Evolutionary conservation across 352 stramenopile species (phyloP).

Genomic region (Phytophthora uliginosa): DNA sequence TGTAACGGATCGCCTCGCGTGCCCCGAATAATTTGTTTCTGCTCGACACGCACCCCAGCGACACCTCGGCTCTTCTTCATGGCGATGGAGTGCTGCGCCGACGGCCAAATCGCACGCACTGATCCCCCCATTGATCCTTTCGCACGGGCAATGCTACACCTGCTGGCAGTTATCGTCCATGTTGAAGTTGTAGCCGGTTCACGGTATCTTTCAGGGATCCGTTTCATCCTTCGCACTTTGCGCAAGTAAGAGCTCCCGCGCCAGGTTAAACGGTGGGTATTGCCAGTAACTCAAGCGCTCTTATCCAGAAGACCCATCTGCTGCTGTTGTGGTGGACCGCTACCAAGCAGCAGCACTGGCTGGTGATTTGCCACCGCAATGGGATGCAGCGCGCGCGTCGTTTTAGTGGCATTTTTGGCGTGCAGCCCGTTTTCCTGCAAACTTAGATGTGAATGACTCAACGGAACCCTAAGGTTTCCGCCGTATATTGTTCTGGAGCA

Average conservation of each 20-base stretch:
- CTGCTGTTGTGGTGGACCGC: too few relatives aligned
- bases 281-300: not conserved
- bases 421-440: constrained; percentile 18
- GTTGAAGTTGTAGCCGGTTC: constrained; percentile 44
- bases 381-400: constrained; percentile 9
- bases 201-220: constrained; percentile 29
- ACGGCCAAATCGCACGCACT: constrained; percentile 15
- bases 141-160: not conserved
- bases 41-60: constrained; percentile 4
- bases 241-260: too few relatives aligned
- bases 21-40: constrained; percentile 42
- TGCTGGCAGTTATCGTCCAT: constrained; percentile 14
- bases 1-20: constrained; percentile 28
- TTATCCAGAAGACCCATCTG: not conserved
- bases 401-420: constrained; percentile 27
- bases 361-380: not conserved
- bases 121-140: not conserved
- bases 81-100: not conserved
- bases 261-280: not conserved
- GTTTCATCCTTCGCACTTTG: constrained; percentile 13
- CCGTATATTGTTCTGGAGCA: not conserved
- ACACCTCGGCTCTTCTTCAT: constrained; percentile 29
- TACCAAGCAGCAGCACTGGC: not conserved
- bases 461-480: constrained; percentile 19
- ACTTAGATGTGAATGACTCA: constrained; percentile 7